A percentile compares a stretch with the other conserved stretches of the same genome.
phyloP scores from a whole-genome alignment of 768 basidiomycete genomes.

The Termitomyces sp. region DNA sequence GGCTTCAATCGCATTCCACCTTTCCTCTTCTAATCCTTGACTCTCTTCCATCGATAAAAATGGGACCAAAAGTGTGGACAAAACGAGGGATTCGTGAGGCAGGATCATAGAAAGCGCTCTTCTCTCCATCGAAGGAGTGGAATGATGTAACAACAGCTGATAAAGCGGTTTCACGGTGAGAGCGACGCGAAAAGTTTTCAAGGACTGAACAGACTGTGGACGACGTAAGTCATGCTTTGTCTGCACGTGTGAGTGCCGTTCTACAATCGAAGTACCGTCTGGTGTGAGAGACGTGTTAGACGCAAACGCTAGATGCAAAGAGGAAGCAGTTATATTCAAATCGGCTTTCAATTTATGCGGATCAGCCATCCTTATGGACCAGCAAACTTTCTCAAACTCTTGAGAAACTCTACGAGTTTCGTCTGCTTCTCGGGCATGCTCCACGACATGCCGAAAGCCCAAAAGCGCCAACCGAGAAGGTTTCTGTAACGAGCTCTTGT shows the following conservation, averaged over 20 bases:
- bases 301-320: constrained; percentile 37
- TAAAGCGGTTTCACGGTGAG: constrained; percentile 39
- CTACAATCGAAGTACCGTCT: constrained; percentile 13
- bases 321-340: constrained; percentile 25
- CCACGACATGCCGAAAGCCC: constrained; percentile 61
- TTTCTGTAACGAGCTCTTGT: constrained; percentile 34
- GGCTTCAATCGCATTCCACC: constrained; percentile 48
- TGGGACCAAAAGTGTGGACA: constrained; percentile 52
- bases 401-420: constrained; percentile 45
- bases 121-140: constrained; percentile 25
- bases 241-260: constrained; percentile 12
- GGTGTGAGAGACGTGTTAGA: constrained; percentile 27
- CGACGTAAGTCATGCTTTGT: constrained; percentile 33
- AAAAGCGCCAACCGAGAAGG: constrained; percentile 44
- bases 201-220: constrained; percentile 36
- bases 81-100: constrained; percentile 53
- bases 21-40: constrained; percentile 41
- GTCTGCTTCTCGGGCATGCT: constrained; percentile 51
- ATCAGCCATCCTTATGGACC: constrained; percentile 44
- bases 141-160: constrained; percentile 39
- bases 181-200: constrained; percentile 19
- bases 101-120: constrained; percentile 25
- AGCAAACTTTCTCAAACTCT: constrained; percentile 53
- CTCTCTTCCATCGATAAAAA: constrained; percentile 38
- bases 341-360: constrained; percentile 19